A percentile compares a stretch with the other conserved stretches of the same genome.
phyloP scores from a whole-genome alignment of 805 yeast genomes.

The Candida glaebosa region DNA sequence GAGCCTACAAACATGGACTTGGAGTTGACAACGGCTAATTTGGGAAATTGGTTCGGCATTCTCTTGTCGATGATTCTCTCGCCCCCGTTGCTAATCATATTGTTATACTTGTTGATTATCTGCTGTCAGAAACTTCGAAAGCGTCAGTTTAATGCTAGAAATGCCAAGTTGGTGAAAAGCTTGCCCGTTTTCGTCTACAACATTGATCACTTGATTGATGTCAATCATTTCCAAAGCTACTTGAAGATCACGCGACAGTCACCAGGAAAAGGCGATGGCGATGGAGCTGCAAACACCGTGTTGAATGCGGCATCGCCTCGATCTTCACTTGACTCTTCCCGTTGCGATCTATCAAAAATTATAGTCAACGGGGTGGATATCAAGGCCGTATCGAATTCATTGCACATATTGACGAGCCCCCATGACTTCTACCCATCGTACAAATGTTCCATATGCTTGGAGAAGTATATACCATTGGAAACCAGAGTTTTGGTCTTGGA shows the following conservation, averaged over 20 bases:
- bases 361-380: slow-evolving; percentile 40
- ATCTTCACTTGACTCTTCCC: slow-evolving; percentile 23
- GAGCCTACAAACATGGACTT: slow-evolving; percentile 11
- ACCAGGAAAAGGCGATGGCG: slow-evolving; percentile 1
- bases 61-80: slow-evolving; percentile 40
- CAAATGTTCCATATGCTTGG: slow-evolving; percentile 62
- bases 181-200: slow-evolving; percentile 39
- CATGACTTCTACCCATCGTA: slow-evolving; percentile 39
- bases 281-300: not conserved
- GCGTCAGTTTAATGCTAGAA: slow-evolving; percentile 23
- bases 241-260: slow-evolving; percentile 30
- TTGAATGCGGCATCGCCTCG: slow-evolving; percentile 13
- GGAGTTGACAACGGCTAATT: slow-evolving; percentile 27
- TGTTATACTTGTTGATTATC: slow-evolving; percentile 30
- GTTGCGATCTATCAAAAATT: slow-evolving; percentile 32
- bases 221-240: slow-evolving; percentile 24
- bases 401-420: slow-evolving; percentile 24
- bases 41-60: slow-evolving; percentile 37
- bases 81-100: slow-evolving; percentile 37
- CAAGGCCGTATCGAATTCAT: slow-evolving; percentile 13
- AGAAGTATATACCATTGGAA: slow-evolving; percentile 44
- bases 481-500: slow-evolving; percentile 50
- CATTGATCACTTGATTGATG: slow-evolving; percentile 30
- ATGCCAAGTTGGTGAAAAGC: slow-evolving; percentile 29
- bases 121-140: slow-evolving; percentile 25